These are phyloP conservation scores for Ceratorhiza oryzae-sativae DNA, from an alignment of 1,284 basidiomycete species.

Conservation along the genomic window DNA sequence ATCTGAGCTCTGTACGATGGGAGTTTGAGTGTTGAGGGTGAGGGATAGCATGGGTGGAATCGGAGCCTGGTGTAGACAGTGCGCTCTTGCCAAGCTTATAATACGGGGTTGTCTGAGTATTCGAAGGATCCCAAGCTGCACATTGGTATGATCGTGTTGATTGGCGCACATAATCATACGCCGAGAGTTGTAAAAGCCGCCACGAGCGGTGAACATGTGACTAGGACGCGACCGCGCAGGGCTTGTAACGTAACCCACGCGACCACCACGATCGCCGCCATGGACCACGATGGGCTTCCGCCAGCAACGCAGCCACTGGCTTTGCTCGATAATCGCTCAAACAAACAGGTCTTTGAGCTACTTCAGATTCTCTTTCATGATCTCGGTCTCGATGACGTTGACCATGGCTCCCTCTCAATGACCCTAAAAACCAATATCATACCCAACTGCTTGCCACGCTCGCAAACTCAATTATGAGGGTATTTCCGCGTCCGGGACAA, in stretches of 20 bases:
- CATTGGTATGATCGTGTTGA: no score
- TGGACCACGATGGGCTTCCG: constrained; percentile 32
- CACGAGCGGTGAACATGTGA: constrained; percentile 8
- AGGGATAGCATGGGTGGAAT: background rate
- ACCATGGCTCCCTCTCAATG: constrained; percentile 11
- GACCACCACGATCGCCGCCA: constrained; percentile 9
- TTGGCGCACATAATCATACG: no score
- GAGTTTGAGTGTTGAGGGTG: background rate
- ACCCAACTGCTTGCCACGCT: constrained; percentile 17
- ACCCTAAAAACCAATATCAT: constrained; percentile 22
- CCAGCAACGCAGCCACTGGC: constrained; percentile 14
- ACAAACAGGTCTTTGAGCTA: constrained; percentile 21
- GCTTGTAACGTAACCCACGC: constrained; percentile 32
- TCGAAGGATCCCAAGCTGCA: no score
- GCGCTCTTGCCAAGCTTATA: background rate
- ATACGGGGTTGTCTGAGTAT: no score
- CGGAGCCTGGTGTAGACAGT: constrained; percentile 14
- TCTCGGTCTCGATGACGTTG: constrained; percentile 4
- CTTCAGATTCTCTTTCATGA: constrained; percentile 17
- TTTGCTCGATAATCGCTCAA: constrained; percentile 29
- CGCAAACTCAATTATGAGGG: constrained; percentile 14
- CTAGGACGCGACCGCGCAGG: background rate
- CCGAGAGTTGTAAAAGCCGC: background rate
- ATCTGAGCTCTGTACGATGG: background rate
- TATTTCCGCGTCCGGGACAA: constrained; percentile 9